These are phyloP conservation scores for Blastocystis sp. DNA, from an alignment of 352 stramenopile genomes.

Conservation along the genomic window DNA sequence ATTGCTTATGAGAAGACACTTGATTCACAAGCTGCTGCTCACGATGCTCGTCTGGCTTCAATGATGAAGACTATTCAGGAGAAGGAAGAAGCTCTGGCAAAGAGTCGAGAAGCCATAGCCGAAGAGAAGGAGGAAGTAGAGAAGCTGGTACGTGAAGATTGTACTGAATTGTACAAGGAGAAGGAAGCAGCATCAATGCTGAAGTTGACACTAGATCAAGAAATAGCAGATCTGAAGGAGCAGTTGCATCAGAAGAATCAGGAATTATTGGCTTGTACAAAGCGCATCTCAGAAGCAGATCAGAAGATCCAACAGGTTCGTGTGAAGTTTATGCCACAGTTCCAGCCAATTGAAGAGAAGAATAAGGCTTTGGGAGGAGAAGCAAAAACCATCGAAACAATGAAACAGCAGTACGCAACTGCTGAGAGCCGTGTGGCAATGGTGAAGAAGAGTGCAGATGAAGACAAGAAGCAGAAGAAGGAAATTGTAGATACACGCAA, in stretches of 20 bases:
- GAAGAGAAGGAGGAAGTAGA: slow-evolving; percentile 55
- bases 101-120: slow-evolving; percentile 10
- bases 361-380: slow-evolving; percentile 52
- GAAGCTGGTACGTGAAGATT: slow-evolving; percentile 33
- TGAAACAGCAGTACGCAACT: slow-evolving; percentile 25
- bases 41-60: slow-evolving; percentile 35
- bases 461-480: slow-evolving; percentile 47
- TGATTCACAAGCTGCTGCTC: background rate
- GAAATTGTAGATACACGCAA: slow-evolving; percentile 56
- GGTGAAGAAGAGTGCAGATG: slow-evolving; percentile 54
- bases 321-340: slow-evolving; percentile 47
- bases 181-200: slow-evolving; percentile 43
- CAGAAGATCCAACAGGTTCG: slow-evolving; percentile 53
- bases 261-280: slow-evolving; percentile 38
- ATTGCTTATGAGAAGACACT: slow-evolving; percentile 8
- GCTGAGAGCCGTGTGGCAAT: slow-evolving; percentile 38
- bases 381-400: slow-evolving; percentile 34
- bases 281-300: slow-evolving; percentile 35
- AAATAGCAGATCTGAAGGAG: slow-evolving; percentile 41
- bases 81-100: slow-evolving; percentile 2
- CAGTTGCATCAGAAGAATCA: slow-evolving; percentile 60
- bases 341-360: slow-evolving; percentile 61
- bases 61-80: slow-evolving; percentile 35
- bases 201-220: slow-evolving; percentile 56
- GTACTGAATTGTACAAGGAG: slow-evolving; percentile 46